phyloP scores from a whole-genome alignment of 331 rosid species.

The Quercus lobata region DNA sequence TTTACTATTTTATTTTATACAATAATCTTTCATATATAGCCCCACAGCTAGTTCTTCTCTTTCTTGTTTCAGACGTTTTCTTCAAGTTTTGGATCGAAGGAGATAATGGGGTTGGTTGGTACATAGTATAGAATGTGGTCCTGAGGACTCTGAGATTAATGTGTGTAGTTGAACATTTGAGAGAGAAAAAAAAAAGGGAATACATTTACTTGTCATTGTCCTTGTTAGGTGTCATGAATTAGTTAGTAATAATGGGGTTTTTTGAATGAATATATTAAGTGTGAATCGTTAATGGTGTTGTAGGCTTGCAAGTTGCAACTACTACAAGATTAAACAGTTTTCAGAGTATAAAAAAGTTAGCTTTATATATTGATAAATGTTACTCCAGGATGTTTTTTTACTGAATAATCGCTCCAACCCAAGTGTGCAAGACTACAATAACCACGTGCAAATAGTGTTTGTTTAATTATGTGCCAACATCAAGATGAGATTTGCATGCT shows the following conservation, averaged over 20 bases:
- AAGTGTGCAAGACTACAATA: no score
- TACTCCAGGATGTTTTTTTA: no score
- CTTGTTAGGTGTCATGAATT: background rate
- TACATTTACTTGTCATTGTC: background rate
- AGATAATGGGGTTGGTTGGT: background rate
- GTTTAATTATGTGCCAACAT: no score
- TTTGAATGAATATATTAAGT: background rate
- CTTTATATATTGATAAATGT: no score
- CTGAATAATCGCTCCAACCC: no score
- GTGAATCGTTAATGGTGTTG: background rate
- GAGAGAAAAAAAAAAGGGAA: background rate
- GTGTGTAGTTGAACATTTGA: background rate
- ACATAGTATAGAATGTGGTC: background rate
- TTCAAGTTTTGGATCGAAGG: background rate
- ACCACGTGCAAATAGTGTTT: no score
- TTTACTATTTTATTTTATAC: background rate
- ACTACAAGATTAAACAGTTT: no score
- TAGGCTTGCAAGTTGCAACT: background rate
- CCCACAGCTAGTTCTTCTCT: background rate
- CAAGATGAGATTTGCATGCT: no score
- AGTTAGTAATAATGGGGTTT: background rate
- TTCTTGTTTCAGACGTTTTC: background rate
- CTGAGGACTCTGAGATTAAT: background rate
- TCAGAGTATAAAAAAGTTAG: no score
- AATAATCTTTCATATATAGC: background rate